Percentiles rank a stretch among this genome's conserved stretches.
phyloP scores from a whole-genome alignment of 768 basidiomycete genomes.

The Russula earlei region DNA sequence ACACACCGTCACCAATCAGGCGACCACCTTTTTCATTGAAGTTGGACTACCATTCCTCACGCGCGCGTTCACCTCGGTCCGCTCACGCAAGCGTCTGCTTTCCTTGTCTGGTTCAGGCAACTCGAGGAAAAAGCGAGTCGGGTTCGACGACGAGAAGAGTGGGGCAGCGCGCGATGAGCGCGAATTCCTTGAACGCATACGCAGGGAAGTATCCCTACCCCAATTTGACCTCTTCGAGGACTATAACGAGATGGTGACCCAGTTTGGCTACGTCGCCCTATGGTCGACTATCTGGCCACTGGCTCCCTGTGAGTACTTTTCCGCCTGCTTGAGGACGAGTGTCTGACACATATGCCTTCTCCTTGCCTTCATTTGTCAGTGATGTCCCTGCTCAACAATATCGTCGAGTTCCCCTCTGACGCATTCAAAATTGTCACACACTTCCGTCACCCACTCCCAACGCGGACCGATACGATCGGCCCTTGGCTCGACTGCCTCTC shows the following conservation, averaged over 20 bases:
- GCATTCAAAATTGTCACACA: slow-evolving; percentile 93
- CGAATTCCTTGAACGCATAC: slow-evolving; percentile 68
- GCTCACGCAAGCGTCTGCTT: slow-evolving; percentile 27
- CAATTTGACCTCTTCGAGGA: slow-evolving; percentile 77
- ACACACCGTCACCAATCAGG: slow-evolving; percentile 83
- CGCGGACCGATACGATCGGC: slow-evolving; percentile 85
- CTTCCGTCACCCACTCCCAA: slow-evolving; percentile 72
- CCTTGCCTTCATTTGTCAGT: slow-evolving; percentile 29
- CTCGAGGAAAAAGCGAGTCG: slow-evolving; percentile 55
- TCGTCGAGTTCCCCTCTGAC: slow-evolving; percentile 85
- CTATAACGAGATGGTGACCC: slow-evolving; percentile 94
- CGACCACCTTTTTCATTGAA: slow-evolving; percentile 67
- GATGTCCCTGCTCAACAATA: slow-evolving; percentile 87
- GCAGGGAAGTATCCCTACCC: slow-evolving; percentile 68
- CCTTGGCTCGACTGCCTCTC: slow-evolving; percentile 88
- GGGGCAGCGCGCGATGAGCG: slow-evolving; percentile 49
- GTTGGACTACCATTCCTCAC: slow-evolving; percentile 72
- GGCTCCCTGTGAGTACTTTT: slow-evolving; percentile 48
- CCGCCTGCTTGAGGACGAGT: neutral
- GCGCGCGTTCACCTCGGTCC: slow-evolving; percentile 45
- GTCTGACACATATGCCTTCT: neutral
- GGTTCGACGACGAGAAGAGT: slow-evolving; percentile 60
- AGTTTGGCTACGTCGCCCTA: slow-evolving; percentile 86
- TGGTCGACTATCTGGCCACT: slow-evolving; percentile 96
- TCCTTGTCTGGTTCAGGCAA: slow-evolving; percentile 17